phyloP scores from a whole-genome alignment of 768 basidiomycete genomes.

The Suillus weaverae region DNA sequence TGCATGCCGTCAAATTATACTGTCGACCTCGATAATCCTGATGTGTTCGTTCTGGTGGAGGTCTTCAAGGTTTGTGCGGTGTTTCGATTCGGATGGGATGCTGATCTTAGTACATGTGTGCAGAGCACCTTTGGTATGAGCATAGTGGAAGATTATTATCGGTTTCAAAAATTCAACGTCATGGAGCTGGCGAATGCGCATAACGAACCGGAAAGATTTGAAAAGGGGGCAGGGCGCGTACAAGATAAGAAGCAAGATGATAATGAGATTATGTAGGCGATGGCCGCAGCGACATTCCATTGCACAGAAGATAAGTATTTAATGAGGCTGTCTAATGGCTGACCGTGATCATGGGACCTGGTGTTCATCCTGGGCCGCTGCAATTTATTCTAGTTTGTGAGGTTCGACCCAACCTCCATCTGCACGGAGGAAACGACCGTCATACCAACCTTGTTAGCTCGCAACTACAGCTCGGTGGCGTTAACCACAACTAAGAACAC shows the following conservation, averaged over 20 bases:
- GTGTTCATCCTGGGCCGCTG: background rate
- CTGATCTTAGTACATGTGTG: background rate
- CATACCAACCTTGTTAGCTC: background rate
- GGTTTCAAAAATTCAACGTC: slow-evolving; percentile 75
- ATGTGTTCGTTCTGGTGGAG: slow-evolving; percentile 76
- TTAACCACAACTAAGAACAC: background rate
- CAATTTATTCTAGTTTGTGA: background rate
- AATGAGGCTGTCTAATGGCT: background rate
- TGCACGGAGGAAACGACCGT: background rate
- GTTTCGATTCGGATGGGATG: background rate
- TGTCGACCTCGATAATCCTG: slow-evolving; percentile 68
- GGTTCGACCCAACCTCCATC: background rate
- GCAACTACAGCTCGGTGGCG: background rate
- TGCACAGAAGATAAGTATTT: background rate
- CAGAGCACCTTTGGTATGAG: slow-evolving; percentile 78
- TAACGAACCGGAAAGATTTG: slow-evolving; percentile 38
- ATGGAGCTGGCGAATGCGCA: slow-evolving; percentile 64
- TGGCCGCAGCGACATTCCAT: background rate
- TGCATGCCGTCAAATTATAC: slow-evolving; percentile 67
- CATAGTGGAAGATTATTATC: slow-evolving; percentile 71
- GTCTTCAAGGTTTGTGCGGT: slow-evolving; percentile 68
- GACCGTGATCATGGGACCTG: background rate
- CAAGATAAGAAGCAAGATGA: slow-evolving; percentile 15
- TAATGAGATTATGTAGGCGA: background rate
- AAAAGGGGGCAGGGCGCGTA: slow-evolving; percentile 34